Conservation (phyloP, 1,139 yeast species). For the Kluyveromyces marxianus region DNA sequence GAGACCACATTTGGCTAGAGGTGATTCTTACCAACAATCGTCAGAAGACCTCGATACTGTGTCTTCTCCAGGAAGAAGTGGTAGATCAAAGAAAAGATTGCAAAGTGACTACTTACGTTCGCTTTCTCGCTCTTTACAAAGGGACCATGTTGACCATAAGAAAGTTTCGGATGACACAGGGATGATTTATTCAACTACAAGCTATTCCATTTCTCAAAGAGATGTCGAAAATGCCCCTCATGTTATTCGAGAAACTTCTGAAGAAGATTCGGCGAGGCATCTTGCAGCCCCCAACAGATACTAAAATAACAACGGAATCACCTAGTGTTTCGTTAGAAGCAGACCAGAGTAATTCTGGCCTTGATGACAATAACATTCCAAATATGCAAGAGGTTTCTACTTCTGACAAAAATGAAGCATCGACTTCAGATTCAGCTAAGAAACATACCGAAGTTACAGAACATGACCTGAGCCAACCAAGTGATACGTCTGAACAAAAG, state of each 20-base stretch:
- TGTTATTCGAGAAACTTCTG: slow-evolving; percentile 17
- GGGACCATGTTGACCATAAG: slow-evolving; percentile 16
- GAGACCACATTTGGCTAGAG: slow-evolving; percentile 28
- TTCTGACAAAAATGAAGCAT: not conserved
- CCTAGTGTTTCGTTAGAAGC: not conserved
- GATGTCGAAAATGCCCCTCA: slow-evolving; percentile 22
- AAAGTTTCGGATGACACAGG: slow-evolving; percentile 2
- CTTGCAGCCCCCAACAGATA: slow-evolving; percentile 5
- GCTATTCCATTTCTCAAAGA: slow-evolving; percentile 19
- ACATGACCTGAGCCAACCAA: no score
- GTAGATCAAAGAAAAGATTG: slow-evolving; percentile 16
- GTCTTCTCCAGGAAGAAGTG: slow-evolving; percentile 12
- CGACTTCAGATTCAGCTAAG: not conserved
- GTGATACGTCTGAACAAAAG: no score
- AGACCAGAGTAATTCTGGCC: not conserved
- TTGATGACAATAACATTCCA: no score
- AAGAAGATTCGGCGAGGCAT: slow-evolving; percentile 11
- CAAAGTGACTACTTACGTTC: slow-evolving; percentile 25
- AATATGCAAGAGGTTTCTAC: no score
- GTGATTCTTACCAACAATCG: slow-evolving; percentile 26
- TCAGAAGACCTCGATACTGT: slow-evolving; percentile 9
- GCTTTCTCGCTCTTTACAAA: slow-evolving; percentile 22
- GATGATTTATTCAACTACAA: slow-evolving; percentile 17
- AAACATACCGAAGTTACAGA: no score
- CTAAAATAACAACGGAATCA: not conserved